Conservation (phyloP, 305 asterid genomes). For the Fraxinus floribunda region DNA sequence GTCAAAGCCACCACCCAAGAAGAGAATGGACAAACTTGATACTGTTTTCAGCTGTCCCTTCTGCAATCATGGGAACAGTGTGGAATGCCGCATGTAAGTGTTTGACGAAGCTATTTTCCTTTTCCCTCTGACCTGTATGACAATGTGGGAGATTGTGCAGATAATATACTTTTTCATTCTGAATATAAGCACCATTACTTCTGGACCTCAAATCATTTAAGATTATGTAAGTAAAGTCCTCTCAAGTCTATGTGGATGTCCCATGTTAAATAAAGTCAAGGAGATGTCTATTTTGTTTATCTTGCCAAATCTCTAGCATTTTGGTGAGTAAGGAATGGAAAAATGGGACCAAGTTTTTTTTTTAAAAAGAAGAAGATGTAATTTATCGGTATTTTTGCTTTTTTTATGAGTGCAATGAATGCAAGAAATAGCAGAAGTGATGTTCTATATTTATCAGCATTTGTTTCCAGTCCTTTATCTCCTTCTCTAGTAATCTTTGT, state of each 20-base stretch:
- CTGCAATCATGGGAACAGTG: slow-evolving; percentile 90
- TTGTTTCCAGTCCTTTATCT: not conserved
- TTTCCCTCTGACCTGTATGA: not conserved
- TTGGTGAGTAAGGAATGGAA: not conserved
- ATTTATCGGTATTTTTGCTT: not conserved
- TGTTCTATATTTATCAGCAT: not conserved
- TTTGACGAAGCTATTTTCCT: not conserved
- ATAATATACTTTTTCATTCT: not conserved
- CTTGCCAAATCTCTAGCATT: not conserved
- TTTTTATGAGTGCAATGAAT: not conserved
- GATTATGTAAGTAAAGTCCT: not conserved
- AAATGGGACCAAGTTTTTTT: not conserved
- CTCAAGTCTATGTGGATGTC: not conserved
- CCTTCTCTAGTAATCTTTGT: not conserved
- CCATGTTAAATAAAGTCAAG: not conserved
- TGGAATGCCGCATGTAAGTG: slow-evolving; percentile 84
- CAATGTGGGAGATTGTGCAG: not conserved
- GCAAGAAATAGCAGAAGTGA: not conserved
- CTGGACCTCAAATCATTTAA: not conserved
- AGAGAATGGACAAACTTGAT: slow-evolving; percentile 93
- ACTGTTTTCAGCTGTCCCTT: slow-evolving; percentile 96
- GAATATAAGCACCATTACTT: not conserved
- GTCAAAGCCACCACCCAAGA: slow-evolving; percentile 90
- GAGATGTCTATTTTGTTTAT: not conserved
- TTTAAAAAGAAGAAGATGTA: not conserved